A percentile compares a stretch with the other conserved stretches of the same genome.
phyloP scores from a whole-genome alignment of 2,329 filamentous ascomycete species.

The Sclerotinia minor region DNA sequence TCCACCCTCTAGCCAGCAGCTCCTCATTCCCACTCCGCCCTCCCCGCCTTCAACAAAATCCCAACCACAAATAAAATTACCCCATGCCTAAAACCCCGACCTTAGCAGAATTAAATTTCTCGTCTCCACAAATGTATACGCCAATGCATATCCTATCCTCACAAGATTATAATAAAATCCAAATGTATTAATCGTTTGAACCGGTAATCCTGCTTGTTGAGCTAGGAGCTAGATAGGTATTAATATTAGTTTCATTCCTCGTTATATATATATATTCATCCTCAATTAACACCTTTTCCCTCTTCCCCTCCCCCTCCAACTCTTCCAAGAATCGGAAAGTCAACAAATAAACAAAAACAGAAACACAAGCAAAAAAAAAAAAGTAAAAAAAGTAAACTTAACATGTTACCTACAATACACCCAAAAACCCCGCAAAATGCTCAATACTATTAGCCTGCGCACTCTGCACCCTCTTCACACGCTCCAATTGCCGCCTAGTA shows the following conservation, averaged over 20 bases:
- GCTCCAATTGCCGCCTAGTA: neutral
- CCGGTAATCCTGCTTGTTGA: neutral
- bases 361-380: too few relatives aligned
- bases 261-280: too few relatives aligned
- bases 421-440: slow-evolving; percentile 1
- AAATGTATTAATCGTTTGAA: neutral
- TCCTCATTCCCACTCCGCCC: too few relatives aligned
- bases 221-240: neutral
- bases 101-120: neutral
- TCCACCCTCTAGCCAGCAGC: neutral
- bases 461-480: slow-evolving; percentile 8
- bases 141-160: neutral
- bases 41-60: neutral
- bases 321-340: too few relatives aligned
- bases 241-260: too few relatives aligned
- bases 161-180: neutral
- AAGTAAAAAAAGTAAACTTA: too few relatives aligned
- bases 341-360: too few relatives aligned
- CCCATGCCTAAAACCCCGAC: neutral
- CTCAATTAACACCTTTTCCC: too few relatives aligned
- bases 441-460: slow-evolving; percentile 5
- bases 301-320: too few relatives aligned
- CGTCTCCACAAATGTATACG: slow-evolving; percentile 4
- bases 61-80: neutral
- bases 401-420: neutral